Evolutionary conservation across 2,329 filamentous ascomycete genomes (phyloP), one percentile per base, ranked within the genome.

Genomic region (Magnaporthiopsis poae): DNA sequence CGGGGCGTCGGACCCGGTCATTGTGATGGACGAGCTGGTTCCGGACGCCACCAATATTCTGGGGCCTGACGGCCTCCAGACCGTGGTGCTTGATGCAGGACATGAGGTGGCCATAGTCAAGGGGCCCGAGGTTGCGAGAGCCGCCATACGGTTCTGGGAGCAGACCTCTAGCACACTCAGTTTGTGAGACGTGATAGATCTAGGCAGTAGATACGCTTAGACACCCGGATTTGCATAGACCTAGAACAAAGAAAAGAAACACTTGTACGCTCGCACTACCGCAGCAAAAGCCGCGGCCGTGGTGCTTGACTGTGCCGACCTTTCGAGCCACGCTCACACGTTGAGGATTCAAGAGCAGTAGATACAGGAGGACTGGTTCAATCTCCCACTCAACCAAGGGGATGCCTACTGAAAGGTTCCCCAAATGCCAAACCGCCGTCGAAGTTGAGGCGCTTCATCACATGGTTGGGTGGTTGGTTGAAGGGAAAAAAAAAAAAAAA

Each of bases 301-400:
- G 29, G 29, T 64, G 63, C 21, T 35, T 27, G n/a, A 72, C 81
- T 91, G 88, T 91, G 85, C 87, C 88, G 84, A 87, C 87, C 87
- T 87, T 88, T 90, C 89, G 89, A 92, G 89, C 89, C 82, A 87
- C 89, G 87, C 87, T 86, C 85, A 91, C 82, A 82, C 80, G 78
- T 79, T 65, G 9, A 27, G 25, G 78, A 88, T 85, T 92, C 89
- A 84, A 90, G 88, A 88, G 89, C 87, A 90, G 89, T 88, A 92
- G 89, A 92, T 92, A 92, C 89, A 88, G 88, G 88, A 86, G 82
- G 88, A 78, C 72, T 71, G 69, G 68, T 73, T 85, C 77, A 71
- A 79, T 90, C 86, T 90, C 76, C 83, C 87, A 84, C 87, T 82
- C 84, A 81, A 79, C 79, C 76, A 71, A 71, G 77, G 77, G 77